These are phyloP conservation scores for Brassica hybrid DNA, from an alignment of 441 rosid genomes.

Conservation along the genomic window DNA sequence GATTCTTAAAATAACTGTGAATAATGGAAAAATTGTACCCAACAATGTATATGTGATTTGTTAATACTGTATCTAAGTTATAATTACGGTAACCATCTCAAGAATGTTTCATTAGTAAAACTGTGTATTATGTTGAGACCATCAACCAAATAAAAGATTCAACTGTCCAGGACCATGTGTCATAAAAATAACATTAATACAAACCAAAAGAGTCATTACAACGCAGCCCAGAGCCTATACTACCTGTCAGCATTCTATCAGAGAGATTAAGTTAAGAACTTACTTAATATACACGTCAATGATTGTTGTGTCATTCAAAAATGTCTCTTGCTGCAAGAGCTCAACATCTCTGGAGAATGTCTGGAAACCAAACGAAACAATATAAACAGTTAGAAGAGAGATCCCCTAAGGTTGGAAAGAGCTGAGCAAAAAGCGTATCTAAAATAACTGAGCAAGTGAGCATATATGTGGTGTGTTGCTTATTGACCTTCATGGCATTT, in stretches of 20 bases:
- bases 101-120: slow-evolving; percentile 20
- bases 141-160: slow-evolving; percentile 18
- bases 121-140: slow-evolving; percentile 8
- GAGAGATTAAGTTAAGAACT: slow-evolving; percentile 37
- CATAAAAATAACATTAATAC: neutral
- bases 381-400: too few relatives aligned
- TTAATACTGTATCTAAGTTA: neutral
- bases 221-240: slow-evolving; percentile 14
- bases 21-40: neutral
- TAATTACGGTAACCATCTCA: slow-evolving; percentile 7
- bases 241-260: slow-evolving; percentile 12
- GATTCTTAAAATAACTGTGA: slow-evolving; percentile 69
- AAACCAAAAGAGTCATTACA: slow-evolving; percentile 15
- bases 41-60: too few relatives aligned
- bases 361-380: too few relatives aligned
- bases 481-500: too few relatives aligned
- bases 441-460: too few relatives aligned
- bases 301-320: slow-evolving; percentile 67
- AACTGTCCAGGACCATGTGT: neutral
- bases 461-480: too few relatives aligned
- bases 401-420: too few relatives aligned
- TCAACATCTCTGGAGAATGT: slow-evolving; percentile 59
- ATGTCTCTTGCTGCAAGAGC: slow-evolving; percentile 72
- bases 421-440: too few relatives aligned
- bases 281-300: slow-evolving; percentile 79